phyloP scores from a whole-genome alignment of 2,329 filamentous ascomycete genomes.

The Arthrobotrys iridis region DNA sequence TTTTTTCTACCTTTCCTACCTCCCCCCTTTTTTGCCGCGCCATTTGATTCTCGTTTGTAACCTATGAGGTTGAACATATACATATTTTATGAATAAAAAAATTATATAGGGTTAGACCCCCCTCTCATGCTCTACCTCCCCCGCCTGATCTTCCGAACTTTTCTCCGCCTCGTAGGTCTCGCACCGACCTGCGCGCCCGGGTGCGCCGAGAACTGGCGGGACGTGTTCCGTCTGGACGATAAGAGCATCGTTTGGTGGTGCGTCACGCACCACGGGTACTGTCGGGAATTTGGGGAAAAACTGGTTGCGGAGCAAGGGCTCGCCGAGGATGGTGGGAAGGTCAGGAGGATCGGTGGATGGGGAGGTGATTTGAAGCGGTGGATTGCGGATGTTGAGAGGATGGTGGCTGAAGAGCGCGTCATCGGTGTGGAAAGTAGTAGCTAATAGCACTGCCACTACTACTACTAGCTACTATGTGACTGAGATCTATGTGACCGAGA shows the following conservation, averaged over 20 bases:
- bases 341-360: slow-evolving; percentile 29
- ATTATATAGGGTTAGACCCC: slow-evolving; percentile 33
- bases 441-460: too few relatives aligned
- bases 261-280: slow-evolving; percentile 27
- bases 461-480: background rate
- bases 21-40: background rate
- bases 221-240: slow-evolving; percentile 3
- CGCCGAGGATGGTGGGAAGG: slow-evolving; percentile 33
- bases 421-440: background rate
- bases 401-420: background rate
- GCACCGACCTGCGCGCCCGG: slow-evolving; percentile 30
- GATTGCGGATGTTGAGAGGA: slow-evolving; percentile 15
- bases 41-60: background rate
- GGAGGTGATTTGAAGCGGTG: slow-evolving; percentile 29
- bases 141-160: slow-evolving; percentile 32
- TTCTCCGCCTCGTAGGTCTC: slow-evolving; percentile 15
- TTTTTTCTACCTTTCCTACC: background rate
- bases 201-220: slow-evolving; percentile 15
- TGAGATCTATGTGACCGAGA: background rate
- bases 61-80: background rate
- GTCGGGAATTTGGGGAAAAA: slow-evolving; percentile 5
- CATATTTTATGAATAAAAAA: background rate
- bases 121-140: slow-evolving; percentile 37
- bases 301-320: slow-evolving; percentile 17
- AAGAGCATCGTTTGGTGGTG: slow-evolving; percentile 46